phyloP scores from a whole-genome alignment of 2,329 filamentous ascomycete genomes.

The Fusarium robinianum region DNA sequence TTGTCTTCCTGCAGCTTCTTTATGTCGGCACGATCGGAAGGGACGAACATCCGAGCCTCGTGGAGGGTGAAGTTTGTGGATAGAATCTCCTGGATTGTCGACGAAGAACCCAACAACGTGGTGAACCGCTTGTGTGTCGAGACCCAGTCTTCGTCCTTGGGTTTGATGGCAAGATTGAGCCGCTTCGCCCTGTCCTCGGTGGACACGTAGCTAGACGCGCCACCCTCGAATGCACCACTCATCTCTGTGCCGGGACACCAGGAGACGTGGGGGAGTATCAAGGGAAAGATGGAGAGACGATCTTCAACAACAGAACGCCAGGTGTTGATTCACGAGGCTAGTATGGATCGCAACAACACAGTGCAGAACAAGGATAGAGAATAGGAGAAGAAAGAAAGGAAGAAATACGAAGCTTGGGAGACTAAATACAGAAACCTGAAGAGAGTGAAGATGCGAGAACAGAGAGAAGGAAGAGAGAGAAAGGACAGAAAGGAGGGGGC shows the following conservation, averaged over 20 bases:
- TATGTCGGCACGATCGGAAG: constrained; percentile 36
- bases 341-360: not conserved
- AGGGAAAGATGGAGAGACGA: not conserved
- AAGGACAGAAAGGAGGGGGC: constrained; percentile 1
- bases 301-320: not conserved
- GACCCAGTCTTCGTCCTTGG: constrained; percentile 31
- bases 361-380: not conserved
- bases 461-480: not conserved
- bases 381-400: not conserved
- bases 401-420: too few species aligned
- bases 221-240: not conserved
- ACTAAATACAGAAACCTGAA: too few species aligned
- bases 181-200: constrained; percentile 11
- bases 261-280: not conserved
- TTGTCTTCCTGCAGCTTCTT: constrained; percentile 41
- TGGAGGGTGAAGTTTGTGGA: constrained; percentile 41
- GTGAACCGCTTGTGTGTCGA: constrained; percentile 40
- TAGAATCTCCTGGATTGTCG: constrained; percentile 41
- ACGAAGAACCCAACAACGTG: constrained; percentile 28
- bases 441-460: not conserved
- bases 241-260: not conserved
- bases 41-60: constrained; percentile 41
- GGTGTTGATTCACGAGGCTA: not conserved
- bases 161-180: constrained; percentile 30
- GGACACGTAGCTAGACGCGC: not conserved